Conservation (phyloP, 139 green algal genomes). For the Parachlorella kessleri region DNA sequence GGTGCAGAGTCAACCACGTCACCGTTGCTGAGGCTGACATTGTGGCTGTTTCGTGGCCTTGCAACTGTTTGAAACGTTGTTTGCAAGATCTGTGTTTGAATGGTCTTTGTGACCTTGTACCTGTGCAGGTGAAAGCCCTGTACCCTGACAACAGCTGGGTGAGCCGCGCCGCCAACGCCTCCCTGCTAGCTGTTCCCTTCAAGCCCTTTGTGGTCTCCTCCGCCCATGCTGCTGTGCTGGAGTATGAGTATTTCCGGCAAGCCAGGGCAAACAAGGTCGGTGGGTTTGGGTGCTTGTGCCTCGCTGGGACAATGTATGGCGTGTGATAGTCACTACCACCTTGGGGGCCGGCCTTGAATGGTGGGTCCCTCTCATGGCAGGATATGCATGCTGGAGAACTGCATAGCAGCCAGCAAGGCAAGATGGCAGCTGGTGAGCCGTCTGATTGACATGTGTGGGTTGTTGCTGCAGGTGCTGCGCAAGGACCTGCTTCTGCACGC, state of each 20-base stretch:
- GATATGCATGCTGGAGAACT: constrained; percentile 20
- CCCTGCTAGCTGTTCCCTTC: constrained; percentile 65
- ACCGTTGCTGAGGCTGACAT: neutral
- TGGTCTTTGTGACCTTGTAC: neutral
- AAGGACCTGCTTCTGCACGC: constrained; percentile 56
- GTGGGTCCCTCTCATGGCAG: neutral
- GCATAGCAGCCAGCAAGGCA: neutral
- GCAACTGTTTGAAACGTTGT: neutral
- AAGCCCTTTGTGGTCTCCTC: constrained; percentile 60
- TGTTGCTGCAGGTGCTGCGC: constrained; percentile 29
- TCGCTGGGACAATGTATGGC: neutral
- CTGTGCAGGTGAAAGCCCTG: constrained; percentile 34
- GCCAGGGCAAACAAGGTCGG: neutral
- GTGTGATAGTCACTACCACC: no score
- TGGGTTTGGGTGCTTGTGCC: neutral
- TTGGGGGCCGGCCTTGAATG: neutral
- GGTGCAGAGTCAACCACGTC: neutral
- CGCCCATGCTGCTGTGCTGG: constrained; percentile 33
- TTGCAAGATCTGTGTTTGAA: neutral
- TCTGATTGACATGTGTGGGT: neutral
- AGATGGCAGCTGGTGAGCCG: neutral
- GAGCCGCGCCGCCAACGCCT: constrained; percentile 25
- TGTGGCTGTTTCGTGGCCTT: neutral
- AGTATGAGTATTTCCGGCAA: constrained; percentile 35
- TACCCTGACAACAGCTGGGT: constrained; percentile 32